Base-by-base conservation (phyloP, 2,329 filamentous ascomycete genomes). In the Aspergillus sergii region DNA sequence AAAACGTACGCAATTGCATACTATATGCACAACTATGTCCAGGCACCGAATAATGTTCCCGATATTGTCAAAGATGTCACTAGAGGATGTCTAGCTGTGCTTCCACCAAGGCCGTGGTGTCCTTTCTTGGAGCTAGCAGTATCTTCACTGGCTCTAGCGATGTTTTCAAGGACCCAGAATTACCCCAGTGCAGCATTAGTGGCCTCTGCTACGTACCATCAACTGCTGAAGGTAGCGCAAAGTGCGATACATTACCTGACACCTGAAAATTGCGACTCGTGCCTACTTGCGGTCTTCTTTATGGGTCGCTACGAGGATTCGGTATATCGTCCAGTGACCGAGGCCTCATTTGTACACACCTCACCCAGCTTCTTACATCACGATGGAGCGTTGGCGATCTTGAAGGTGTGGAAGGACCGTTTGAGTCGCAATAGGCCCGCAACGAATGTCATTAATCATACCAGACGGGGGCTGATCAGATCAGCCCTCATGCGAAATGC, bases 271-370 rank as follows among this genome's bases (percentile, higher is more conserved):
- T 6, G 26, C 12, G 51, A 54, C 32, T 6, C 30, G 9, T 54
- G 51, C 9, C 21, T 54, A 14, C 51, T 54, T 6, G 30, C 51
- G 4, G 28, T 54, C 19, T 54, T 54, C 12, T 54, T 54, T 9
- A 54, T 54, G 51, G 30, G 51, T n/a, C 28, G 51, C 9, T 54
- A 54, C n/a, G 51, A 54, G 51, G 51, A 54, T 19, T 32, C 51
- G 28, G 12, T 54, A 21, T 32, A 36, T 32, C 11, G 6, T 23
- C 51, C 51, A n/a, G 19, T 2, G 19, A 8, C 10, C 1, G 23
- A 21, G 19, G 1, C 11, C 16, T 30, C 19, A 8, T 9, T 21
- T 9, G 5, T 11, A 7, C 30, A 19, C 10, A 5, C 51, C 8
- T 36, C 32, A 2, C 51, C 16, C 12, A 54, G 51, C 30, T 54